A percentile compares a stretch with the other conserved stretches of the same genome.
These are phyloP conservation scores for Endotrypanum monterogeii DNA, from an alignment of 208 protist genomes.

Conservation along the genomic window DNA sequence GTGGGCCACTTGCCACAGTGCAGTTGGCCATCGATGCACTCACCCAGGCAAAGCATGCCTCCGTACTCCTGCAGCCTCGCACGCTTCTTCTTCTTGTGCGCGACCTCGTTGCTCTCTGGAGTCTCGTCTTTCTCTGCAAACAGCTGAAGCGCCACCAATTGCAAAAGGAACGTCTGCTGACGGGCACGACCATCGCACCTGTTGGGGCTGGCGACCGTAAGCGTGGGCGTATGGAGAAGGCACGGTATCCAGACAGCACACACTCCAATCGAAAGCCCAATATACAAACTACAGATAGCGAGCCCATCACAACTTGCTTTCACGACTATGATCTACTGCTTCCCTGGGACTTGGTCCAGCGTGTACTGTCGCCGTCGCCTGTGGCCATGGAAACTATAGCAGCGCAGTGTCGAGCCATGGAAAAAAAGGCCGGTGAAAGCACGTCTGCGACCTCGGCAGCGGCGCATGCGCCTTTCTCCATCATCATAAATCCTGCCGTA, in stretches of 20 bases:
- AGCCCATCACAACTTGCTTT: slow-evolving; percentile 31
- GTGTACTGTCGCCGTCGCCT: not conserved
- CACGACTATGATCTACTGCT: slow-evolving; percentile 49
- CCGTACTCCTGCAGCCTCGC: slow-evolving; percentile 21
- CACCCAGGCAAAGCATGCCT: slow-evolving; percentile 11
- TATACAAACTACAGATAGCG: not conserved
- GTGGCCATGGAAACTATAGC: slow-evolving; percentile 5
- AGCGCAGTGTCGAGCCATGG: not conserved
- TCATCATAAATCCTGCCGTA: slow-evolving; percentile 64
- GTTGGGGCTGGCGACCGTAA: not conserved
- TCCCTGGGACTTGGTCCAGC: slow-evolving; percentile 21
- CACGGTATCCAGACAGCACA: not conserved
- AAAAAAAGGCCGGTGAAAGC: not conserved
- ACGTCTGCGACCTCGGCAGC: not conserved
- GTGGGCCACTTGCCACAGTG: slow-evolving; percentile 25
- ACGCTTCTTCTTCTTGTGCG: slow-evolving; percentile 25
- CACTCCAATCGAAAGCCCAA: not conserved
- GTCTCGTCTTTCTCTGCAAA: slow-evolving; percentile 27
- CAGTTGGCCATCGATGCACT: slow-evolving; percentile 19
- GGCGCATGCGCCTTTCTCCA: slow-evolving; percentile 15
- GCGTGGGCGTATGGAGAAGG: not conserved
- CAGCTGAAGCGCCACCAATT: slow-evolving; percentile 20
- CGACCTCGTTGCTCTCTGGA: slow-evolving; percentile 19
- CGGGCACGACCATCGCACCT: not conserved
- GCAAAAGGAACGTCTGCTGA: slow-evolving; percentile 24